Evolutionary conservation across 805 yeast species (phyloP), one percentile per base, ranked within the genome.

Genomic region (Myxozyma melibiosi): DNA sequence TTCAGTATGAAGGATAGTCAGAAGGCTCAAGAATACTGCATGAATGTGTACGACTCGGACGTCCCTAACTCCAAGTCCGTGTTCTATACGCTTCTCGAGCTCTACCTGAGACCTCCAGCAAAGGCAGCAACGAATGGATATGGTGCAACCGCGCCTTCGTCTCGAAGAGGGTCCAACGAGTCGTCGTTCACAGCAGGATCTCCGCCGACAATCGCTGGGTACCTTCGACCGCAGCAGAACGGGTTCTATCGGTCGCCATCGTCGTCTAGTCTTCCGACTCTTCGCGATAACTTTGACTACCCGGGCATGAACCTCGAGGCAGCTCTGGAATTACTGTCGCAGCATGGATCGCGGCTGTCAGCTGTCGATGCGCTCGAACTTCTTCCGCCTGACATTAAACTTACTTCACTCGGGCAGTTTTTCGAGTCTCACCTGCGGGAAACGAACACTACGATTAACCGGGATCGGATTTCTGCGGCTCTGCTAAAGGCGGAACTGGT

Each of bases 1-100:
- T 76, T 80, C 47, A 82, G 83, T 20, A 70, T 88, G 43, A 71
- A 79, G 2, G 86, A 86, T 66, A 77, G 81, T 46, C 71, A 71
- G 20, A 73, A 75, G n/a, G 87, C 96, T 0, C 78, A 85, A 58
- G 67, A 72, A 2, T 87, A 87, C 65, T 84, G 94, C 60, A 70
- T 78, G 0, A 73, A 73, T 3, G 72, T 87, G 0, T 80, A 78
- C 58, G 55, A 72, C 1, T 55, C 65, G 2, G 75, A 78, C 31
- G 51, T 45, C 38, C 69, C 9, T 67, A 65, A 0, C 59, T 68
- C 18, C 87, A 88, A 1, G 62, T 70, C 27, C 8, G 72, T 86
- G n/a, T 65, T 59, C 34, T 80, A 80, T 50, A 76, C 74, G 39
- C 71, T 84, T 22, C 68, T 85, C 27, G 80, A 78, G 24, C 58